Base-by-base conservation (phyloP, 192 early-diverging fungal genomes). In the Entrophospora sp. region DNA sequence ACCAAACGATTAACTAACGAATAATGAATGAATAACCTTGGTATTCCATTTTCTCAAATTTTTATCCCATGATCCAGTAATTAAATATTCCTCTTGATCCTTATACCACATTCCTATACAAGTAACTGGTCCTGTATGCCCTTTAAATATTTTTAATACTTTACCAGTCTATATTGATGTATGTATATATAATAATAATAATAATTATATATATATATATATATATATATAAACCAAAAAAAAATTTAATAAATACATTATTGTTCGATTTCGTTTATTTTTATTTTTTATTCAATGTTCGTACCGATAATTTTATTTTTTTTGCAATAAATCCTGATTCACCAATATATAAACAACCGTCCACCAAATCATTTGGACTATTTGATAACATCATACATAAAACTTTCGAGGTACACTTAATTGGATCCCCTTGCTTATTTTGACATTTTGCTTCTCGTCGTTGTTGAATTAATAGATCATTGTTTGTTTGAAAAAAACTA, bases 51-150 rank as follows among this genome's bases (percentile, higher is more conserved):
- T 82, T 42, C 75, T 84, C 60, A 93, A 73, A 0, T 87, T 86
- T 73, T 94, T 96, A 75, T 98, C 96, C 96, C 96, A 98, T 7
- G 96, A 95, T 22, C 90, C 91, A 1, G 91, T 95, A 53, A 91
- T 82, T 20, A 94, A 73, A 35, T 79, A 84, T 38, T 77, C 75
- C 5, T 77, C 81, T 25, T 77, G 83, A 13, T 66, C 53, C 2
- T 70, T 67, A 35, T 71, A 62, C 46, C 83, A 75, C 31, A 85
- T 67, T 0, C 78, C 83, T 16, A 90, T 71, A 5, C 79, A 76
- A 10, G 90, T 91, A 16, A 87, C 85, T 9, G 90, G 90, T 16
- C 88, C 90, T 5, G 66, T 67, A 57, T 91, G 90, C 24, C 84
- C 85, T 37, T 82, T 82, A 58, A 74, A 85, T 2, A 78, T 18